These are phyloP conservation scores for Geranium rotundifolium DNA, from an alignment of 345 rosid genomes.

Conservation along the genomic window DNA sequence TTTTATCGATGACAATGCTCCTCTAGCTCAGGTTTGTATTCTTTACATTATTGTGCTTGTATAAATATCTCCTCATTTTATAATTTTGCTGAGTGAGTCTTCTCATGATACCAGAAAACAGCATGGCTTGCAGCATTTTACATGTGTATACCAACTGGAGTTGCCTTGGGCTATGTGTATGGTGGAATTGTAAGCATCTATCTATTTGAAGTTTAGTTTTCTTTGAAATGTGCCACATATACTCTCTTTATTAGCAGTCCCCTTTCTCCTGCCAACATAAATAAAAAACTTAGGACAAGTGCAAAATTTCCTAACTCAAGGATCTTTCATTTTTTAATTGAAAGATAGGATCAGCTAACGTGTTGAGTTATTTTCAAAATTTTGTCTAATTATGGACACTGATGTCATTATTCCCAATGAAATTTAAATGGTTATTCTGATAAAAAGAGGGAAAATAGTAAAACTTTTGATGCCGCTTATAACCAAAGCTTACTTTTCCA, in stretches of 20 bases:
- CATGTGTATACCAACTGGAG: conserved; percentile 94
- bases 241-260: background rate
- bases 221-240: background rate
- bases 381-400: no score
- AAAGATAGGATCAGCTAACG: no score
- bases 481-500: no score
- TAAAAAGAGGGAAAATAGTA: no score
- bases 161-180: conserved; percentile 82
- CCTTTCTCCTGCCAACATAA: background rate
- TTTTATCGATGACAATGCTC: conserved; percentile 91
- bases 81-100: conserved; percentile 3
- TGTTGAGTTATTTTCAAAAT: no score
- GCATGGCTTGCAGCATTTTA: conserved; percentile 87
- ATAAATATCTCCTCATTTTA: background rate
- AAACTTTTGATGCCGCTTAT: no score
- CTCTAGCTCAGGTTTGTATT: conserved; percentile 46
- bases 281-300: background rate
- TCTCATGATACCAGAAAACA: conserved; percentile 47
- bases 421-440: no score
- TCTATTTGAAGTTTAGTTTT: background rate
- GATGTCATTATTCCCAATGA: no score
- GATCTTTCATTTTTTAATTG: no score
- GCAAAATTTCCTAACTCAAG: background rate
- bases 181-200: conserved; percentile 76
- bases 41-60: conserved; percentile 1